Conservation (phyloP, 2,329 filamentous ascomycete genomes). For the Fonsecaea erecta region DNA sequence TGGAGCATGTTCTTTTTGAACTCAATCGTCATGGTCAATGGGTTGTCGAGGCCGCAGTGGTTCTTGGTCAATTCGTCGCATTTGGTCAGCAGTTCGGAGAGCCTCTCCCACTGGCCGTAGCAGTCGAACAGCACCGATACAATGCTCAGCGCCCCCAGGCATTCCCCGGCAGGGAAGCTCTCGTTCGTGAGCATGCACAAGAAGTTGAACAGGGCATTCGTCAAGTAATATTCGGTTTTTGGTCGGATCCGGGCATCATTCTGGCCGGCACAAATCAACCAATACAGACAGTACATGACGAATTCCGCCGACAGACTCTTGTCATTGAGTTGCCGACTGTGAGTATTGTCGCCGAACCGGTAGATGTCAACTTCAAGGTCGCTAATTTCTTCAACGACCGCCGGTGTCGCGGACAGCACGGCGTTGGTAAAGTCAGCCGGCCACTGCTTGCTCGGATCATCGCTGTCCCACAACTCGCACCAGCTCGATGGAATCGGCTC, state of each 20-base stretch:
- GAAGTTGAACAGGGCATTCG: constrained; percentile 16
- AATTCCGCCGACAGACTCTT: constrained; percentile 14
- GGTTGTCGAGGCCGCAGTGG: constrained; percentile 22
- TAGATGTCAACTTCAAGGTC: constrained; percentile 19
- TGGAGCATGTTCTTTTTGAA: constrained; percentile 28
- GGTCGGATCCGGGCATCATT: constrained; percentile 9
- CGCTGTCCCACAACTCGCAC: constrained; percentile 9
- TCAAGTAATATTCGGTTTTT: constrained; percentile 15
- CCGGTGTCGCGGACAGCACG: constrained; percentile 16
- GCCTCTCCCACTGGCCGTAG: constrained; percentile 23
- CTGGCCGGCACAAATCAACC: constrained; percentile 28
- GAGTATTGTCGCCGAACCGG: constrained; percentile 16
- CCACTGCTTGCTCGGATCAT: constrained; percentile 14
- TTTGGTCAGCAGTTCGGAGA: constrained; percentile 17
- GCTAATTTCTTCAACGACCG: constrained; percentile 12
- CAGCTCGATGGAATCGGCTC: neutral
- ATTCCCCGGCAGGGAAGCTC: constrained; percentile 20
- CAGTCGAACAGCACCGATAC: constrained; percentile 26
- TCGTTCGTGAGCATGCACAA: constrained; percentile 26
- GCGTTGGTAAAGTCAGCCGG: constrained; percentile 19
- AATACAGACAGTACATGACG: constrained; percentile 24
- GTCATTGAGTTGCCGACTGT: constrained; percentile 25
- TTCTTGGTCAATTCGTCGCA: constrained; percentile 22
- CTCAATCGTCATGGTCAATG: constrained; percentile 26
- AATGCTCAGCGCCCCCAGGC: constrained; percentile 24